phyloP scores from a whole-genome alignment of 768 basidiomycete species.

The Boletus pseudo-olivaceus region DNA sequence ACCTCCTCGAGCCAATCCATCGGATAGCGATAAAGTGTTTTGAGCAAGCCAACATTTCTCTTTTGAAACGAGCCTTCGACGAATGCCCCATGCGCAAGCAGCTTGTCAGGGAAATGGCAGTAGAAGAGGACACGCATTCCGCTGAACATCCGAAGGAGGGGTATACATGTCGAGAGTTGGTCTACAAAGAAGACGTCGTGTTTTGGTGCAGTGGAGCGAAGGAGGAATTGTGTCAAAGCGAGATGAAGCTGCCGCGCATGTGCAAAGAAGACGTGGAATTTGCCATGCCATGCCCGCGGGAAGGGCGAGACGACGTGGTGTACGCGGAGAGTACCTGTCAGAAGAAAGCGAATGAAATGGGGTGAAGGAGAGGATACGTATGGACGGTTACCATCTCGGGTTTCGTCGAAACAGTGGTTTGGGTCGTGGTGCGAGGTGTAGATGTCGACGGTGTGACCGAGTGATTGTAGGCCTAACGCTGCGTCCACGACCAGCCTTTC shows the following conservation, averaged over 20 bases:
- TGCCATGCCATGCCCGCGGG: conserved; percentile 74
- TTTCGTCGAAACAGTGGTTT: conserved; percentile 90
- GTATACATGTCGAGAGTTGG: conserved; percentile 90
- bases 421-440: conserved; percentile 94
- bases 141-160: conserved; percentile 65
- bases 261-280: conserved; percentile 86
- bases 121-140: conserved; percentile 91
- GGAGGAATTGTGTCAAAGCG: conserved; percentile 48
- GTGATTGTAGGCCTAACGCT: conserved; percentile 78
- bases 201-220: conserved; percentile 39
- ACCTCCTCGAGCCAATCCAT: conserved; percentile 89
- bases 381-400: conserved; percentile 63
- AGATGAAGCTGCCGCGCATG: conserved; percentile 88
- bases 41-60: conserved; percentile 49
- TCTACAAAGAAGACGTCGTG: conserved; percentile 93
- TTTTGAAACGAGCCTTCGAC: conserved; percentile 49
- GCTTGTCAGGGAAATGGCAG: conserved; percentile 96
- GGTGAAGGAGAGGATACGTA: conserved; percentile 9
- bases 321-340: conserved; percentile 75
- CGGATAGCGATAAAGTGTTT: conserved; percentile 77
- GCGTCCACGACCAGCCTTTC: conserved; percentile 95
- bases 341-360: neutral
- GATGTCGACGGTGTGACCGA: conserved; percentile 82
- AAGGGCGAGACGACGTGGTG: conserved; percentile 70
- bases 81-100: conserved; percentile 68